Evolutionary conservation across 2,329 filamentous ascomycete genomes (phyloP).

Genomic region (Aspergillus texensis): DNA sequence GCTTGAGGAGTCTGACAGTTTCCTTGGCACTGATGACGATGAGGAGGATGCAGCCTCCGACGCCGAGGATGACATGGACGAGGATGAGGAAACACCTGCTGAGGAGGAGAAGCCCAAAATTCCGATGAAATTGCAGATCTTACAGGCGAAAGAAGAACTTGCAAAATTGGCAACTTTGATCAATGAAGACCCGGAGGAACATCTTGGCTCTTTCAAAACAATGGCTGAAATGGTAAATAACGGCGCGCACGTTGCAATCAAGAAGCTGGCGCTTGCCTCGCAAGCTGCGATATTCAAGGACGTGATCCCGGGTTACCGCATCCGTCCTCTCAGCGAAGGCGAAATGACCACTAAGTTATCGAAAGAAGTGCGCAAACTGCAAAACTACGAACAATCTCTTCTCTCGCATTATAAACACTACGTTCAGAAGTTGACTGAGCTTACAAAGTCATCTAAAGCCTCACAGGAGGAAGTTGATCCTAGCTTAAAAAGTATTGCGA

Average conservation of each 20-base stretch:
- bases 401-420: slow-evolving; percentile 84
- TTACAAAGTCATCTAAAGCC: slow-evolving; percentile 61
- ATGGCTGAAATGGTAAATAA: slow-evolving; percentile 72
- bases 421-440: slow-evolving; percentile 70
- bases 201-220: slow-evolving; percentile 76
- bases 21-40: slow-evolving; percentile 63
- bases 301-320: slow-evolving; percentile 93
- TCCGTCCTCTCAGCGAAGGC: slow-evolving; percentile 78
- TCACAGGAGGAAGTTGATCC: slow-evolving; percentile 34
- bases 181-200: slow-evolving; percentile 92
- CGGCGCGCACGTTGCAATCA: slow-evolving; percentile 67
- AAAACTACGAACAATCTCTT: slow-evolving; percentile 84
- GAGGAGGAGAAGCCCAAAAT: slow-evolving; percentile 62
- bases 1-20: slow-evolving; percentile 59
- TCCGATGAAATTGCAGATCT: slow-evolving; percentile 75
- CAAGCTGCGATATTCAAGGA: slow-evolving; percentile 93
- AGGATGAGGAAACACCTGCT: slow-evolving; percentile 52
- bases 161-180: slow-evolving; percentile 78
- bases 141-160: slow-evolving; percentile 88
- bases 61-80: slow-evolving; percentile 24
- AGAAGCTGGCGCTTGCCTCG: slow-evolving; percentile 83
- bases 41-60: slow-evolving; percentile 50
- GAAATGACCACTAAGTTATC: slow-evolving; percentile 78
- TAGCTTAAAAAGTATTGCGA: slow-evolving; percentile 70
- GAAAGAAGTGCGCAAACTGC: slow-evolving; percentile 82